phyloP scores from a whole-genome alignment of 768 basidiomycete genomes.

The Strobilomyces echinocephalus region DNA sequence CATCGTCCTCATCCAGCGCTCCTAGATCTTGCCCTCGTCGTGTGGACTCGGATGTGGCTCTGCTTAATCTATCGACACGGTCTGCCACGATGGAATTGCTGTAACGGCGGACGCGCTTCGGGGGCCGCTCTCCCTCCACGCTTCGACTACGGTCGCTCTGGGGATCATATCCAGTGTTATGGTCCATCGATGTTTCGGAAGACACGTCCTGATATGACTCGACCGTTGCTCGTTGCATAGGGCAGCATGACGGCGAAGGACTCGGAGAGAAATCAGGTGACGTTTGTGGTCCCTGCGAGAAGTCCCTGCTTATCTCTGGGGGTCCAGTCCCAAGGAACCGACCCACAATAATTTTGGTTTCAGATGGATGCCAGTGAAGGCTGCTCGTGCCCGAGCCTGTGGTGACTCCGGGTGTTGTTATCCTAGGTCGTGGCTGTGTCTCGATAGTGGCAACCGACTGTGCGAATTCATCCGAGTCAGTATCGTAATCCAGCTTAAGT shows the following conservation, averaged over 20 bases:
- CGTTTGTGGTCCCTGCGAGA: conserved; percentile 7
- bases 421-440: conserved; percentile 5
- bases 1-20: conserved; percentile 1
- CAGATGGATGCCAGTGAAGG: background rate
- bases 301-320: conserved; percentile 13
- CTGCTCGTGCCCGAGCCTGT: conserved; percentile 3
- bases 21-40: conserved; percentile 1
- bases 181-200: conserved; percentile 3
- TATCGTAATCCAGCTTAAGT: conserved; percentile 17
- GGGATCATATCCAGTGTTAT: background rate
- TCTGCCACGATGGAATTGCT: conserved; percentile 13
- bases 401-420: background rate
- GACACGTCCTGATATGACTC: conserved; percentile 13
- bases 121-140: conserved; percentile 25
- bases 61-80: conserved; percentile 14
- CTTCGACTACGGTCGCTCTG: conserved; percentile 15
- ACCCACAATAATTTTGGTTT: background rate
- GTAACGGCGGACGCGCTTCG: conserved; percentile 25
- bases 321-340: conserved; percentile 5
- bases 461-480: conserved; percentile 12
- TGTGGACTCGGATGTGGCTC: conserved; percentile 2
- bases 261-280: background rate
- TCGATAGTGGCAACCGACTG: conserved; percentile 2
- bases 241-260: conserved; percentile 1
- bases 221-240: background rate